Base-by-base conservation (phyloP, 306 rosid genomes). In the Castanea mollissima region DNA sequence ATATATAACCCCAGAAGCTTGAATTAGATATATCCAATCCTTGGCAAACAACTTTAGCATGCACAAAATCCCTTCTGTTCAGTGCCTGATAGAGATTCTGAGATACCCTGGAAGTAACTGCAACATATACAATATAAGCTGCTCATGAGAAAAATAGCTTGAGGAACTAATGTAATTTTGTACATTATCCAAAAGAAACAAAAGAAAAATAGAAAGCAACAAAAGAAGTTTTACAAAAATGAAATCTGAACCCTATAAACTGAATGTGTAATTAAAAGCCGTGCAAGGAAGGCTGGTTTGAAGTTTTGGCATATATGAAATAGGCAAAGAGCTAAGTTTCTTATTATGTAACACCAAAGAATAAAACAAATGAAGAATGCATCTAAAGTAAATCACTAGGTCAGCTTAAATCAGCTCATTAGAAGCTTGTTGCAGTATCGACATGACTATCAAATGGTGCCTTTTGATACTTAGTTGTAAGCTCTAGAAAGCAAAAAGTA, bases 41-140 rank as follows among this genome's bases (percentile, higher is more conserved):
- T 14, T 44, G 18, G 3, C 38, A 9, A 13, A 23, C 49, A 56
- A 71, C 74, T 68, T 87, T 78, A 94, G 81, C 99, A 94, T 55
- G 94, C 92, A 81, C 99, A 92, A 21, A 90, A 84, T 76, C 91
- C 88, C 84, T 89, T 74, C 79, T 85, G 92, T 41, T 94, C 97
- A 46, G 77, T 69, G 71, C 87, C 99, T 51, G 98, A 91, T 75
- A 83, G 85, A 9, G 93, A 76, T 78, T 92, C 95, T 23, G 97
- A 86, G 5, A 94, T 92, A 69, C 97, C 97, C 20, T 78, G 86
- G 80, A 86, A 89, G 88, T 87, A 91, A 75, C 99, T 94, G 95
- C 85, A 71, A 58, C 75, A 79, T 4, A 41, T 41, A 41, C 46
- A 41, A 67, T 6, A 44, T 76, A 72, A 71, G 83, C 20, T 1